phyloP scores from a whole-genome alignment of 768 basidiomycete genomes.

The Rhizopogon vesiculosus region DNA sequence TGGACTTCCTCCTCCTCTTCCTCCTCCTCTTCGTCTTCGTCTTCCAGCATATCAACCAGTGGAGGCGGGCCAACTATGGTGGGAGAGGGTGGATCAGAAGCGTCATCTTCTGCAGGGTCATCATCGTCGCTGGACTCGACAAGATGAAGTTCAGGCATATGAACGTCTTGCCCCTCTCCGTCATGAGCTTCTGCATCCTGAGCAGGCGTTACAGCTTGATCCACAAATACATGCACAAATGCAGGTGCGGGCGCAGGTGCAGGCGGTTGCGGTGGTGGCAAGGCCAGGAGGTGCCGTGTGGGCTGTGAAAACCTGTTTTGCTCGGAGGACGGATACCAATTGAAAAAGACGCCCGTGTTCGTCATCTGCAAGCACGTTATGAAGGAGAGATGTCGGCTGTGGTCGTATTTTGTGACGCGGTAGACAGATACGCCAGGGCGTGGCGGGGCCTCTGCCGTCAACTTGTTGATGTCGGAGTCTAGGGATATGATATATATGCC shows the following conservation, averaged over 20 bases:
- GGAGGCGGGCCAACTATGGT: background rate
- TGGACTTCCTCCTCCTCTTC: slow-evolving; percentile 1
- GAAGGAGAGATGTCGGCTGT: slow-evolving; percentile 9
- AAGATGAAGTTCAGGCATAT: background rate
- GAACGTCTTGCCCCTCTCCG: background rate
- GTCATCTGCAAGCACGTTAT: slow-evolving; percentile 56
- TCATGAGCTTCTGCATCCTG: background rate
- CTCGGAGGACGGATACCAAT: slow-evolving; percentile 32
- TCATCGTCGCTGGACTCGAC: background rate
- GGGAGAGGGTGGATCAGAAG: background rate
- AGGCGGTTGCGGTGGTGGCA: background rate
- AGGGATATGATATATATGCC: slow-evolving; percentile 24
- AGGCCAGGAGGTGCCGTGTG: background rate
- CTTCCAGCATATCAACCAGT: background rate
- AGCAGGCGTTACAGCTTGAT: background rate
- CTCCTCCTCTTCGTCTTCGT: background rate
- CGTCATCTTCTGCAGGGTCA: background rate
- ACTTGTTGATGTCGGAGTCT: slow-evolving; percentile 15
- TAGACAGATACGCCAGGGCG: slow-evolving; percentile 24
- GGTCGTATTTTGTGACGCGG: slow-evolving; percentile 13
- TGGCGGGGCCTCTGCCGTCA: slow-evolving; percentile 26
- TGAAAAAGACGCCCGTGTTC: slow-evolving; percentile 47
- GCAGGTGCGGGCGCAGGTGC: background rate
- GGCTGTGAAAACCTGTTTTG: background rate
- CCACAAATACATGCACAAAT: background rate